These are phyloP conservation scores for Fusarium camptoceras DNA, from an alignment of 2,329 filamentous ascomycete genomes.

Conservation along the genomic window DNA sequence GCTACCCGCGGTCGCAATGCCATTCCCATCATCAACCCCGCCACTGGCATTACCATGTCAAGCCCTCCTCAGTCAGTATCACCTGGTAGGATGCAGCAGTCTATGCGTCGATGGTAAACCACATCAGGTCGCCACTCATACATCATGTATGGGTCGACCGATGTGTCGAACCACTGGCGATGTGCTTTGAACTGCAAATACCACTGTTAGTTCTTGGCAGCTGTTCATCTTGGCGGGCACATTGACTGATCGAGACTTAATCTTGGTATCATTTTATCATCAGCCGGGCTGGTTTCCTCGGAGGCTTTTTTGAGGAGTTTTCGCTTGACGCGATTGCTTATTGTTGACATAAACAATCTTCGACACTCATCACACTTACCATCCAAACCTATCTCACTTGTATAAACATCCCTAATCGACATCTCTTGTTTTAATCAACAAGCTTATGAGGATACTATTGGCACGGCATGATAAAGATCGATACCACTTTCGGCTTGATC, in stretches of 20 bases:
- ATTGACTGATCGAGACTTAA: constrained; percentile 50
- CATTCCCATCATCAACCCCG: constrained; percentile 97
- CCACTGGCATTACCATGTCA: constrained; percentile 86
- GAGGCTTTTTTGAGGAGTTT: constrained; percentile 42
- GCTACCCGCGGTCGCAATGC: constrained; percentile 92
- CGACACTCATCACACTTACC: constrained; percentile 39
- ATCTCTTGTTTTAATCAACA: constrained; percentile 51
- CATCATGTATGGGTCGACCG: constrained; percentile 51
- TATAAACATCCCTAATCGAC: constrained; percentile 64
- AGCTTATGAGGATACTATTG: constrained; percentile 52
- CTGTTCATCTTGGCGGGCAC: constrained; percentile 65
- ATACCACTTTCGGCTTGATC: constrained; percentile 59
- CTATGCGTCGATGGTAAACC: constrained; percentile 66
- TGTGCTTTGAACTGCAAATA: constrained; percentile 53
- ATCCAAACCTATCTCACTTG: constrained; percentile 51
- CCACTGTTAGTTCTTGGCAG: constrained; percentile 56
- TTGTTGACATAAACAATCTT: constrained; percentile 48
- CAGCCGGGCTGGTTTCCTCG: constrained; percentile 55
- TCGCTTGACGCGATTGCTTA: constrained; percentile 45
- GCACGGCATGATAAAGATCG: constrained; percentile 59
- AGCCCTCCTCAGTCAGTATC: constrained; percentile 84
- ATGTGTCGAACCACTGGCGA: constrained; percentile 52
- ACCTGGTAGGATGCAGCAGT: constrained; percentile 70
- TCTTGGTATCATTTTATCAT: constrained; percentile 58
- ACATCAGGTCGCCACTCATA: constrained; percentile 42